Base-by-base conservation (phyloP, 257 asterid genomes). In the Solanum peruvianum region DNA sequence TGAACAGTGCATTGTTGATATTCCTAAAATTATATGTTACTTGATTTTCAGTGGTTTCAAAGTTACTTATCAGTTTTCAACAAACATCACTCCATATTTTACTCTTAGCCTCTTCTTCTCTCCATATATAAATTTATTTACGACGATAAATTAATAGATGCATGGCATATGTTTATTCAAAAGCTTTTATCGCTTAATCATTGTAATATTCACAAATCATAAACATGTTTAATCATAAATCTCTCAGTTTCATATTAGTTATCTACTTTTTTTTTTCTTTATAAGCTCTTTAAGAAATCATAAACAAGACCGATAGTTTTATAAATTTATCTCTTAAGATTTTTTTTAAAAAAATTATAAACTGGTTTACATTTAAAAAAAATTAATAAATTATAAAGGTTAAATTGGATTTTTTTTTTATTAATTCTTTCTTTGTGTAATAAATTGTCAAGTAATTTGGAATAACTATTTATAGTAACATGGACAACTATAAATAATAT, bases 21-120 rank as follows among this genome's bases (percentile, higher is more conserved):
- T 70, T 69, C 37, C 64, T 45, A 52, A 67, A 86, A 23, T n/a
- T 71, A 8, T 31, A 44, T 47, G 69, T 47, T 70, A 33, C 3
- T 49, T 60, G 49, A 49, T 41, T 49, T 70, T 45, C 25, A 86
- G 27, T 29, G 82, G 70, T 86, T 42, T n/a, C 75, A 41, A 66
- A 70, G 62, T 49, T 42, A 84, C 76, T 73, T n/a, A 69, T 89
- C 76, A 83, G 66, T 83, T 87, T 85, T 87, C 31, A 71, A 86
- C 80, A 66, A 81, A 47, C 86, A 84, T 44, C 3, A 8, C 49
- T 71, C 92, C 94, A 72, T 33, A 70, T 85, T 91, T 91, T 80
- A 85, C 91, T 91, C 90, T 85, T n/a, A 23, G 91, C 94, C 94
- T 47, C 88, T 87, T 88, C 31, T 83, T 56, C 14, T 60, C 29